phyloP scores from a whole-genome alignment of 331 rosid genomes.

The Acacia concinna region DNA sequence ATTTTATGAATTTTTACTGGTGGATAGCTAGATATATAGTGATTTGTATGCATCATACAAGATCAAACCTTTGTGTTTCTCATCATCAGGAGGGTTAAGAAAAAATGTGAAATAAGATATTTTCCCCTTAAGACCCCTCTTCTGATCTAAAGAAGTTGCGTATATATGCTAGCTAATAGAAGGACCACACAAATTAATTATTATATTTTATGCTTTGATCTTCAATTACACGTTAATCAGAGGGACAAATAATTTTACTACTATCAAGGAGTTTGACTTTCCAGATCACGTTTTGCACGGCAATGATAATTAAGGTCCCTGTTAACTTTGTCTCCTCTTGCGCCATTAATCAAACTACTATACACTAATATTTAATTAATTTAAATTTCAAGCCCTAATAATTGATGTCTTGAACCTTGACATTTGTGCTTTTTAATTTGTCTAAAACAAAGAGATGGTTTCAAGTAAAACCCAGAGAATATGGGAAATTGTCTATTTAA shows the following conservation, averaged over 20 bases:
- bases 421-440: constrained; percentile 25
- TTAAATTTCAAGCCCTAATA: background rate
- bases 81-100: background rate
- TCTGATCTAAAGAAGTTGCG: background rate
- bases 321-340: constrained; percentile 15
- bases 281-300: background rate
- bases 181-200: constrained; percentile 7
- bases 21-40: too few species aligned
- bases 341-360: background rate
- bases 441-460: background rate
- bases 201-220: background rate
- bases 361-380: background rate
- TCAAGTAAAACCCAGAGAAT: constrained; percentile 28
- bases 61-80: background rate
- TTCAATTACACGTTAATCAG: constrained; percentile 1
- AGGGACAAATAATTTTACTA: constrained; percentile 25
- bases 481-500: constrained; percentile 1
- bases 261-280: constrained; percentile 37
- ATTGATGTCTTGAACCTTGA: constrained; percentile 1
- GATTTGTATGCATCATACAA: background rate
- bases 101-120: background rate
- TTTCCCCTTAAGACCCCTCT: background rate
- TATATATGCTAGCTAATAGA: background rate
- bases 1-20: background rate
- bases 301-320: constrained; percentile 25